These are phyloP conservation scores for Geopyxis carbonaria DNA, from an alignment of 495 filamentous ascomycete species.

Conservation along the genomic window DNA sequence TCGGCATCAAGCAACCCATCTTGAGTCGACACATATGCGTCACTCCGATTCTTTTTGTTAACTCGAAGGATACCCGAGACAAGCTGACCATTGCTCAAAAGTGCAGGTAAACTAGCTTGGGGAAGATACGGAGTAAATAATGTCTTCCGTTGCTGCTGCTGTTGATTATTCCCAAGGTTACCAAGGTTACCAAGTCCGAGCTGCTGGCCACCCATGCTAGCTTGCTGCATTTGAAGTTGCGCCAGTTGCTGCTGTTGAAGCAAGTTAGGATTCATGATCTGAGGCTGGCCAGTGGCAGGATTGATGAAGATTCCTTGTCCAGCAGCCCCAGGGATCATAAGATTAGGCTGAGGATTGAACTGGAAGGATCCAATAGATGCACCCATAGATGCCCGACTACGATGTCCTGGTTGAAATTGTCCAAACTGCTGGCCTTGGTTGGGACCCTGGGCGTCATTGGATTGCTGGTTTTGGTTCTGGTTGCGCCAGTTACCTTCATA, in stretches of 20 bases:
- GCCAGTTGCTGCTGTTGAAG: conserved; percentile 74
- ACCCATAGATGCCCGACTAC: conserved; percentile 63
- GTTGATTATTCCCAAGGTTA: conserved; percentile 45
- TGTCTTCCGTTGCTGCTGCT: conserved; percentile 92
- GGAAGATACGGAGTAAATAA: conserved; percentile 96
- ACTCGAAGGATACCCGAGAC: conserved; percentile 93
- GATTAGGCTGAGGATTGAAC: conserved; percentile 77
- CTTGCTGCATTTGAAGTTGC: conserved; percentile 82
- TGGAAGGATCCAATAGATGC: conserved; percentile 75
- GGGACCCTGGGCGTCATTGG: conserved; percentile 31
- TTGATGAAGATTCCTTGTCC: conserved; percentile 26
- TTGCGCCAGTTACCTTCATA: conserved; percentile 98
- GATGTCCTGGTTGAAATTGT: conserved; percentile 86
- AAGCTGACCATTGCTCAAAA: conserved; percentile 80
- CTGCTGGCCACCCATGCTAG: conserved; percentile 62
- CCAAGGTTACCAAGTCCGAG: conserved; percentile 40
- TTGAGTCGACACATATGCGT: conserved; percentile 87
- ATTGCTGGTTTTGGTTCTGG: conserved; percentile 47
- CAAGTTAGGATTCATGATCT: conserved; percentile 58
- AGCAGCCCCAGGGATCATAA: conserved; percentile 37
- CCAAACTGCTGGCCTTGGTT: conserved; percentile 43
- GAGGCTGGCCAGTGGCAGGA: conserved; percentile 30
- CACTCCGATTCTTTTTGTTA: conserved; percentile 98
- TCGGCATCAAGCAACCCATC: conserved; percentile 82
- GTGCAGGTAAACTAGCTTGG: conserved; percentile 80